Conservation (phyloP, 2,329 filamentous ascomycete species). For the Cladorrhinum sp. region DNA sequence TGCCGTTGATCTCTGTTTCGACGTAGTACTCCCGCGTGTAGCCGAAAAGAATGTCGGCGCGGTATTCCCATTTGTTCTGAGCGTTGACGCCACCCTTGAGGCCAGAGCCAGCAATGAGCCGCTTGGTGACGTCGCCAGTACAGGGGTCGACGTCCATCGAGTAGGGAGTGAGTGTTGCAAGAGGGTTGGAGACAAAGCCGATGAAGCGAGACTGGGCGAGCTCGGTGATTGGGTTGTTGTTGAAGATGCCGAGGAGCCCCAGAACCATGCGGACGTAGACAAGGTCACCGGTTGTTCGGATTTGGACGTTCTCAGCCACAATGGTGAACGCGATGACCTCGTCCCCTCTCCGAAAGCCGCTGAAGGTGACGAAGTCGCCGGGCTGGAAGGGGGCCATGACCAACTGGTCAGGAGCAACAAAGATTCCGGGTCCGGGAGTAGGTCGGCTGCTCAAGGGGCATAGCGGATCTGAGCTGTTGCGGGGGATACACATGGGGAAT, state of each 20-base stretch:
- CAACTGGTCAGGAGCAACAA: slow-evolving; percentile 35
- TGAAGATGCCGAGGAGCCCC: slow-evolving; percentile 35
- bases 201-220: slow-evolving; percentile 34
- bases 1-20: slow-evolving; percentile 31
- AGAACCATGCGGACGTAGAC: slow-evolving; percentile 37
- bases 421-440: slow-evolving; percentile 34
- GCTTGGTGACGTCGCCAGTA: slow-evolving; percentile 33
- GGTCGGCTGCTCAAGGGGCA: slow-evolving; percentile 35
- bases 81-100: slow-evolving; percentile 33
- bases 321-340: slow-evolving; percentile 37
- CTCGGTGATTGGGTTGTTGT: slow-evolving; percentile 35
- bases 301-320: slow-evolving; percentile 36
- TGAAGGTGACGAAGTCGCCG: slow-evolving; percentile 37
- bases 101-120: slow-evolving; percentile 34
- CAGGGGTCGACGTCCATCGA: slow-evolving; percentile 38
- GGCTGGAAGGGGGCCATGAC: slow-evolving; percentile 36
- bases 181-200: slow-evolving; percentile 35
- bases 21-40: slow-evolving; percentile 37
- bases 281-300: slow-evolving; percentile 33
- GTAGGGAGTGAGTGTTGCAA: slow-evolving; percentile 33
- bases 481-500: slow-evolving; percentile 50
- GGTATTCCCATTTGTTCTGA: slow-evolving; percentile 38
- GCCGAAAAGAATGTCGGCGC: slow-evolving; percentile 32
- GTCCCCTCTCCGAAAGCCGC: slow-evolving; percentile 31
- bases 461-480: slow-evolving; percentile 36